A percentile compares a stretch with the other conserved stretches of the same genome.
Evolutionary conservation across 352 stramenopile genomes (phyloP).

Genomic region (Phytophthora pini): DNA sequence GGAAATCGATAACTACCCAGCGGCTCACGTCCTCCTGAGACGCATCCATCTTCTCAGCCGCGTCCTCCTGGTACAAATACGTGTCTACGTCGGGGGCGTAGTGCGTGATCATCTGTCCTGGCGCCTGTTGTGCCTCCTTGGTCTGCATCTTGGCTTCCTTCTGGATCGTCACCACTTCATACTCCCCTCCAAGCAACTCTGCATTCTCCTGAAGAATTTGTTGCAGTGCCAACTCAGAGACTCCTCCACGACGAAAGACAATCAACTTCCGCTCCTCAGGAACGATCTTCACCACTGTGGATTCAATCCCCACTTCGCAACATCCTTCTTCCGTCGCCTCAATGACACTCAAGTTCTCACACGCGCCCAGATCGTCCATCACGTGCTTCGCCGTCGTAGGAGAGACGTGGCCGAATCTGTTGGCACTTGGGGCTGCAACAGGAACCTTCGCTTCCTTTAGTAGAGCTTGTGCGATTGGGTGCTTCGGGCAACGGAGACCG

Average conservation of each 20-base stretch:
- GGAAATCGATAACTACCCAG: conserved; percentile 89
- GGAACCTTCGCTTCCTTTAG: conserved; percentile 92
- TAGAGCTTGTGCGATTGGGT: conserved; percentile 92
- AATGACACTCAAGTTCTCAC: conserved; percentile 90
- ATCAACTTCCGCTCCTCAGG: conserved; percentile 78
- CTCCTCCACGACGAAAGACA: conserved; percentile 88
- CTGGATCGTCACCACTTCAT: conserved; percentile 75
- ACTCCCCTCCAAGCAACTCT: conserved; percentile 43
- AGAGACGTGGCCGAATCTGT: conserved; percentile 99
- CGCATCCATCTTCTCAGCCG: conserved; percentile 43
- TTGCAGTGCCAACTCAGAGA: conserved; percentile 76
- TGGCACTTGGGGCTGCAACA: conserved; percentile 97
- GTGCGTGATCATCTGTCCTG: conserved; percentile 97
- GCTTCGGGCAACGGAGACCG: conserved; percentile 94
- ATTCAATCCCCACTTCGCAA: conserved; percentile 95
- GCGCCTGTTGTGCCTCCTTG: conserved; percentile 87
- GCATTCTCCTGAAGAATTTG: conserved; percentile 62
- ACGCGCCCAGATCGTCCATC: conserved; percentile 95
- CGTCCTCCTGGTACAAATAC: conserved; percentile 74
- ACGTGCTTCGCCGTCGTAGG: conserved; percentile 97
- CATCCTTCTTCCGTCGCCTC: conserved; percentile 59
- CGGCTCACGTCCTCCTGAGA: conserved; percentile 38
- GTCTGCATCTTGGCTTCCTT: conserved; percentile 70
- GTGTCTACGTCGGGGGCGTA: conserved; percentile 97
- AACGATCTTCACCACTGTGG: conserved; percentile 93